These are phyloP conservation scores for Sclerotinia borealis DNA, from an alignment of 2,329 filamentous ascomycete species.

Conservation along the genomic window DNA sequence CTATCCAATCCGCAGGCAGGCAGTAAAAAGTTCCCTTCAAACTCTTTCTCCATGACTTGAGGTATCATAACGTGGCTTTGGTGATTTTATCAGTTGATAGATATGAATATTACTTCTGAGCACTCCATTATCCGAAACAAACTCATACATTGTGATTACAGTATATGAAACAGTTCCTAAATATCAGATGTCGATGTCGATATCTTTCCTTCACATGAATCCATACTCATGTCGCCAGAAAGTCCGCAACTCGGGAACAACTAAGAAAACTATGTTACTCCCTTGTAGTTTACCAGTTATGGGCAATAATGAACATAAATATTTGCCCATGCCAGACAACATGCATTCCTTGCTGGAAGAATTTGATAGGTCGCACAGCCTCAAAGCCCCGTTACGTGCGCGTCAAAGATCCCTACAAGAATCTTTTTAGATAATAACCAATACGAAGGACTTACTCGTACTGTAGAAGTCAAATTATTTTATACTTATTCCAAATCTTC, in stretches of 20 bases:
- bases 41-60: background rate
- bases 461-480: background rate
- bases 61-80: background rate
- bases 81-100: background rate
- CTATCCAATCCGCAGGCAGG: background rate
- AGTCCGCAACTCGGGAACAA: too few species aligned
- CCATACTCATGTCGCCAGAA: too few species aligned
- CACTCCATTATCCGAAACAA: too few species aligned
- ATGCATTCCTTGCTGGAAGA: slow-evolving; percentile 5
- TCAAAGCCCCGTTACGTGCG: slow-evolving; percentile 11
- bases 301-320: background rate
- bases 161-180: background rate
- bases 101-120: too few species aligned
- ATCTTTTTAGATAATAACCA: background rate
- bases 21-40: background rate
- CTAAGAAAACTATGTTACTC: too few species aligned
- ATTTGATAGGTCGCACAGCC: background rate
- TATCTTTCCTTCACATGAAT: background rate
- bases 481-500: background rate
- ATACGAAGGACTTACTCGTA: background rate
- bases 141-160: background rate
- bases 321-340: background rate
- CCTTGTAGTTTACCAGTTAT: too few species aligned
- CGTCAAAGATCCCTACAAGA: slow-evolving; percentile 6
- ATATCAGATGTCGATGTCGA: background rate